Base-by-base conservation (phyloP, 1,284 basidiomycete species). In the Ustilago cynodontis region DNA sequence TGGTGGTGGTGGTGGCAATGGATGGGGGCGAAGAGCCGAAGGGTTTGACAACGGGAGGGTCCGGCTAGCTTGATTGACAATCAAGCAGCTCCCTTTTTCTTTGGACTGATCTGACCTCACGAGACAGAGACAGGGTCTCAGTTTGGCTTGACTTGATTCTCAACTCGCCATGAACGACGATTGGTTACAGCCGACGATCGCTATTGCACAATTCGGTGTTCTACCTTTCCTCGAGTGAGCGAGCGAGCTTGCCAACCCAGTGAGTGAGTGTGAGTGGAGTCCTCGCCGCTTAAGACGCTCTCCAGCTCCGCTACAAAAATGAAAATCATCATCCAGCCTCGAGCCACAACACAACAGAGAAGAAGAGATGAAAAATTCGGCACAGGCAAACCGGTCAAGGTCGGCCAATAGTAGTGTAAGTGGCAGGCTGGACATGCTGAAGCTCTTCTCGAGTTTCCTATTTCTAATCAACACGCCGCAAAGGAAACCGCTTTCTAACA, bases 401-500 rank as follows among this genome's bases (percentile, higher is more conserved):
- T 35, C 52, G 52, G 35, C 35, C 22, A 53, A 14, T n/a, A n/a
- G n/a, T n/a, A n/a, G n/a, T 24, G 31, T n/a, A 1, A 16, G 37
- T 39, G 37, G 37, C 37, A 39, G 14, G 10, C 37, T 39, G 37
- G 18, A 33, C n/a, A n/a, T n/a, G 31, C 31, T 33, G 37, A 39
- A 16, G 37, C 37, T 31, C 28, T 7, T 37, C 35, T 18, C 22
- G 33, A 35, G 39, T 16, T 24, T 58, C 47, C 43, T 39, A 66
- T 66, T 66, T 60, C 65, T 60, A 66, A 66, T 60, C 58, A 60
- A 31, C 2, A 37, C 37, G 35, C n/a, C 33, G 22, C 24, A 16
- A 20, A 24, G 26, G 29, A 24, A 20, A 16, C 20, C 33, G 20
- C 52, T n/a, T 37, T n/a, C 52, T 41, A 37, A 39, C 50, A 35